Evolutionary conservation across 768 basidiomycete genomes (phyloP).

Genomic region (Termitomyces sp.): DNA sequence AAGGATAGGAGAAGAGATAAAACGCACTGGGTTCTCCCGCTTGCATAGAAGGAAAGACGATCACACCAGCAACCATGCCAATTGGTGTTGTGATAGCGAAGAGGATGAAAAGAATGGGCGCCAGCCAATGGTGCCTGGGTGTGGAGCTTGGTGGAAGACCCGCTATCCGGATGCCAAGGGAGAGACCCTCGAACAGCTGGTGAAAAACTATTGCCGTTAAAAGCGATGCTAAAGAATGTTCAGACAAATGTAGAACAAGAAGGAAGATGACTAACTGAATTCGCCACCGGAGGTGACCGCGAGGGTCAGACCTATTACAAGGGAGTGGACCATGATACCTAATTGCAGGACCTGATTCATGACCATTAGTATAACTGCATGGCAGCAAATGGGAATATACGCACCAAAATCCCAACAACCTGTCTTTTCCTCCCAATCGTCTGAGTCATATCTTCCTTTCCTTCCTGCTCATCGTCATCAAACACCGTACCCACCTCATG

Average conservation of each 20-base stretch:
- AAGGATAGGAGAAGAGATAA: not conserved
- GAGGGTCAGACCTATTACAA: constrained; percentile 76
- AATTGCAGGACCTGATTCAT: constrained; percentile 63
- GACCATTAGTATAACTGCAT: not conserved
- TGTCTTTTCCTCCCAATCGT: constrained; percentile 53
- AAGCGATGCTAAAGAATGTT: constrained; percentile 46
- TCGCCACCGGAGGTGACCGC: constrained; percentile 64
- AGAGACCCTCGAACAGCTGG: constrained; percentile 80
- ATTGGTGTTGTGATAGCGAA: constrained; percentile 73
- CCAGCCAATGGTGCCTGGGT: constrained; percentile 29
- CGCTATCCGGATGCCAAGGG: constrained; percentile 76
- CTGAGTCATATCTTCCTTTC: constrained; percentile 16
- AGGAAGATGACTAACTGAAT: constrained; percentile 47
- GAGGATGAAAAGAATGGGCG: constrained; percentile 48
- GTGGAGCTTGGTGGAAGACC: constrained; percentile 42
- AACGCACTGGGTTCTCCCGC: not conserved
- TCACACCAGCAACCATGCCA: constrained; percentile 58
- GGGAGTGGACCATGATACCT: constrained; percentile 80
- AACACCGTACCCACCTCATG: constrained; percentile 2
- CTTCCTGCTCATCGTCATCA: constrained; percentile 12
- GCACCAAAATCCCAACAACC: constrained; percentile 68
- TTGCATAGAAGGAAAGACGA: constrained; percentile 31
- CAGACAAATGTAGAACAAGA: not conserved
- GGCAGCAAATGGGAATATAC: constrained; percentile 13
- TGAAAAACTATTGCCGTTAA: constrained; percentile 75